Conservation (phyloP, 495 filamentous ascomycete genomes). For the Hyphodiscus hymeniophilus region DNA sequence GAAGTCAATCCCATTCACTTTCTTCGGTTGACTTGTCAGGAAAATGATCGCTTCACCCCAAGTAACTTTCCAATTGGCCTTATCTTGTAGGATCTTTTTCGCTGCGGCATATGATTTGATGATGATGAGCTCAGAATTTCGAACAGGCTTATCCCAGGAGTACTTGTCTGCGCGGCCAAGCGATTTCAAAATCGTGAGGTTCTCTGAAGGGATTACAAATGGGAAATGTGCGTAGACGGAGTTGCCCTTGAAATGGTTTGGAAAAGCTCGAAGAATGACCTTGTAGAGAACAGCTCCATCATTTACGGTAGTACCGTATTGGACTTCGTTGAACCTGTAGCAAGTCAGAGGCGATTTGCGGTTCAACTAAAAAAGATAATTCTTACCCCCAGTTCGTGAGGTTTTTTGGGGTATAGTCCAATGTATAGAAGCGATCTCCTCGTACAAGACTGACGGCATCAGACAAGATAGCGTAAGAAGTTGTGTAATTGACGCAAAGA, state of each 20-base stretch:
- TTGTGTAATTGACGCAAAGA: conserved; percentile 73
- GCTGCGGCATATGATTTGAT: conserved; percentile 54
- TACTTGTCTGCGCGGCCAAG: conserved; percentile 66
- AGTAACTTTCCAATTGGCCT: conserved; percentile 51
- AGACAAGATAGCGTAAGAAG: conserved; percentile 73
- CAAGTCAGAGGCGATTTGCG: not conserved
- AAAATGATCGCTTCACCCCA: conserved; percentile 52
- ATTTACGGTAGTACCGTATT: conserved; percentile 63
- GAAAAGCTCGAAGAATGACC: conserved; percentile 70
- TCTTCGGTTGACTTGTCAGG: conserved; percentile 39
- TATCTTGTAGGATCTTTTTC: conserved; percentile 53
- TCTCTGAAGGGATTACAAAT: conserved; percentile 71
- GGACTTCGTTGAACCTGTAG: conserved; percentile 51
- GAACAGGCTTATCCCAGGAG: conserved; percentile 56
- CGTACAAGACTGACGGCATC: conserved; percentile 82
- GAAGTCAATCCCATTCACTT: conserved; percentile 38
- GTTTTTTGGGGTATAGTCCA: conserved; percentile 60
- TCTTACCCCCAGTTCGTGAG: conserved; percentile 72
- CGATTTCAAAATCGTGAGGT: conserved; percentile 60
- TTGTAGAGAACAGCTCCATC: conserved; percentile 85
- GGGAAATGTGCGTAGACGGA: conserved; percentile 86
- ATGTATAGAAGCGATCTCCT: conserved; percentile 80
- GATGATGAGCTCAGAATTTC: conserved; percentile 41
- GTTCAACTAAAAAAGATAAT: not conserved
- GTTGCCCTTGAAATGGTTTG: conserved; percentile 67